These are phyloP conservation scores for Rubus idaeus DNA, from an alignment of 306 rosid genomes.

Conservation along the genomic window DNA sequence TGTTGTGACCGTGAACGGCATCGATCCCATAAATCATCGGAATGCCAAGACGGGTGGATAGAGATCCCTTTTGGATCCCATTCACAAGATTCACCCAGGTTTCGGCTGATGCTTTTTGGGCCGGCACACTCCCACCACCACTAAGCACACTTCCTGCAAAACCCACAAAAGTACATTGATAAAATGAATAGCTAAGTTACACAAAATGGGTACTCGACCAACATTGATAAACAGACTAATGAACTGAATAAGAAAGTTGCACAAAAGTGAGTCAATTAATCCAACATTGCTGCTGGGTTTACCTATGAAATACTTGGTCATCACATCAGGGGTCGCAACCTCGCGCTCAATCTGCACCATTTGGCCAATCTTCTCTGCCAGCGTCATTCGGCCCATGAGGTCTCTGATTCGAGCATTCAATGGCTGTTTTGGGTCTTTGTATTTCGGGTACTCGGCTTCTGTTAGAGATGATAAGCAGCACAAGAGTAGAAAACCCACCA, in stretches of 20 bases:
- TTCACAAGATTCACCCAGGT: constrained; percentile 77
- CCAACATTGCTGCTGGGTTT: not conserved
- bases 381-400: constrained; percentile 63
- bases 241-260: not conserved
- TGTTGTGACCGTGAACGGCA: constrained; percentile 97
- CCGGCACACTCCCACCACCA: constrained; percentile 98
- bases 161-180: too few species aligned
- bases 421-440: constrained; percentile 72
- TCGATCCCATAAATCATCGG: constrained; percentile 98
- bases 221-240: not conserved
- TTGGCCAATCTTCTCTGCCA: constrained; percentile 86
- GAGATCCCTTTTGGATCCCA: constrained; percentile 70
- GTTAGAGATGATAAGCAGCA: constrained; percentile 46
- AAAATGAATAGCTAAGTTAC: not conserved
- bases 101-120: constrained; percentile 69
- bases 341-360: constrained; percentile 84
- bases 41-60: constrained; percentile 86
- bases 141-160: constrained; percentile 91
- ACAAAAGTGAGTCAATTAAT: too few species aligned
- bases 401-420: constrained; percentile 64
- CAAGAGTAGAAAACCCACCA: constrained; percentile 49
- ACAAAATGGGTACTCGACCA: not conserved
- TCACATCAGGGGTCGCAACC: constrained; percentile 61
- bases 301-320: constrained; percentile 78
- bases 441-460: constrained; percentile 54